Base-by-base conservation (phyloP, 2,329 filamentous ascomycete genomes). In the Aspergillus quadricinctus region DNA sequence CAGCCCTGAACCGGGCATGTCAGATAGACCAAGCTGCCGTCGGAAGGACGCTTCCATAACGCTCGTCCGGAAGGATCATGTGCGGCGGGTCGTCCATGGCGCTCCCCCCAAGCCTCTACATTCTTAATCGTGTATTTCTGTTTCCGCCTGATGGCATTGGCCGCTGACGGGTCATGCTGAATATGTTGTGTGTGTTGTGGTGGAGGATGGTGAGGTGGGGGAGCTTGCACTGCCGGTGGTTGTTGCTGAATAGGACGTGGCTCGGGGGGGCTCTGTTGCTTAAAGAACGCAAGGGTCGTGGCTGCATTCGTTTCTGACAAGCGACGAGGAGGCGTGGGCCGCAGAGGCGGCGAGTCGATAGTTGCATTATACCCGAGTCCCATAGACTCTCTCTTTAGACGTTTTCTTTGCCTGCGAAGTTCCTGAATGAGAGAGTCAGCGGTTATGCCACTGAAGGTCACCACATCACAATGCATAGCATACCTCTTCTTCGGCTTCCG, bases 61-160 rank as follows among this genome's bases (percentile, higher is more conserved):
- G 72, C 71, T 40, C 73, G 69, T 29, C 73, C 73, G 5, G 67
- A 70, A 9, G 69, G 67, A 52, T 75, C 73, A 55, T 73, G 70
- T n/a, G 71, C 67, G n/a, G 72, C 72, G 27, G 73, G 72, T 35
- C 72, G 69, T 52, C 73, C 73, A 54, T 75, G 73, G 17, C 73
- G 72, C 53, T 75, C 72, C 29, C 72, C 72, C 72, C 72, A 75
- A 7, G 72, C 72, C 58, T 75, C 73, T 27, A 73, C 72, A 40
- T 75, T 75, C 55, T 75, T 75, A 59, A 75, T 75, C 4, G 72
- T 75, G 56, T 75, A 75, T 57, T 75, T 75, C 60, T 75, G 72
- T 57, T 75, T 74, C 40, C 71, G 70, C 14, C 73, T 64, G 57
- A 74, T 69, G 2, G 70, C 66, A 27, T 61, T 59, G 45, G 62